phyloP scores from a whole-genome alignment of 75 land plant genomes.

The Cunninghamia lanceolata region DNA sequence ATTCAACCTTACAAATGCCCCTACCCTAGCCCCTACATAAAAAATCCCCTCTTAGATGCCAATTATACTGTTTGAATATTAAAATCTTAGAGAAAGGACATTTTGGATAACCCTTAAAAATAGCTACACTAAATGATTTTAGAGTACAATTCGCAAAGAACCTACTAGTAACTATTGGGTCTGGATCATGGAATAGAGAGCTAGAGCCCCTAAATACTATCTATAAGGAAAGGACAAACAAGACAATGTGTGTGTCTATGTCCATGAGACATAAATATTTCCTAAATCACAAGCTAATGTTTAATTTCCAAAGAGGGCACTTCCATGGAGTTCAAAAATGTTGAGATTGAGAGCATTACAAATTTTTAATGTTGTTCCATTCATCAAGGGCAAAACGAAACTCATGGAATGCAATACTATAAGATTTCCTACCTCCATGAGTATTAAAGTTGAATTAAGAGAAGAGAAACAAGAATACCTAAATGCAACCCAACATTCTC shows the following conservation, averaged over 20 bases:
- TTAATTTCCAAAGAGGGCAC: neutral
- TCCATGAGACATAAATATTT: neutral
- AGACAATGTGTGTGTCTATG: neutral
- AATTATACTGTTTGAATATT: too few relatives aligned
- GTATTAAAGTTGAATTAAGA: neutral
- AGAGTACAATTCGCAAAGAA: neutral
- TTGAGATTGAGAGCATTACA: too few relatives aligned
- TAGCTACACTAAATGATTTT: neutral
- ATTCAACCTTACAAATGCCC: constrained; percentile 68
- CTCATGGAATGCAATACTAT: too few relatives aligned
- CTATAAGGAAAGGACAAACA: neutral
- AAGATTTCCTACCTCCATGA: neutral
- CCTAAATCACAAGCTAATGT: neutral
- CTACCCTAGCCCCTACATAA: constrained; percentile 19
- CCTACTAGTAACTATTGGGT: neutral
- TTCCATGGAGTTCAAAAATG: neutral
- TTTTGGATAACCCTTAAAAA: neutral
- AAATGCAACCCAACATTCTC: neutral
- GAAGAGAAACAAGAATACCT: neutral
- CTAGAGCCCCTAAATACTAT: neutral
- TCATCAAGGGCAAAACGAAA: neutral
- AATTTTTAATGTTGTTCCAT: too few relatives aligned
- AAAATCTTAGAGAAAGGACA: too few relatives aligned
- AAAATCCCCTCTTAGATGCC: neutral
- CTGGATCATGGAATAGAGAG: neutral